Conservation (phyloP, 768 basidiomycete species). For the Psilocybe subaeruginosa region DNA sequence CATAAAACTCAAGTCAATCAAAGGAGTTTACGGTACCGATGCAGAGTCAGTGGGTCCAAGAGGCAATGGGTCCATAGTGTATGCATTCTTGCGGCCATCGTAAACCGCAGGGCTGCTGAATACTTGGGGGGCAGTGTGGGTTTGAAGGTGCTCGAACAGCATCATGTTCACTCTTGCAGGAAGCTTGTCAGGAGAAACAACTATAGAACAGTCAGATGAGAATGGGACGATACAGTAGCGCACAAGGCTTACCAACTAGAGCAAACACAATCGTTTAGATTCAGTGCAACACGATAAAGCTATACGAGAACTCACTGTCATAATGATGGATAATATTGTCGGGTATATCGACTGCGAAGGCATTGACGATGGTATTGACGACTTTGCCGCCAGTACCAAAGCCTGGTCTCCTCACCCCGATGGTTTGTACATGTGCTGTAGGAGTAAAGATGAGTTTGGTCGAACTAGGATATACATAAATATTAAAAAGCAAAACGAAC, state of each 20-base stretch:
- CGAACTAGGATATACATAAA: slow-evolving; percentile 12
- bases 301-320: slow-evolving; percentile 40
- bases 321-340: slow-evolving; percentile 70
- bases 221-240: not conserved
- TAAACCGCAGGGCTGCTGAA: slow-evolving; percentile 74
- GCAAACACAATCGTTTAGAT: not conserved
- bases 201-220: slow-evolving; percentile 16
- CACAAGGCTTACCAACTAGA: slow-evolving; percentile 29
- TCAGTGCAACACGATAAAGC: not conserved
- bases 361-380: slow-evolving; percentile 39
- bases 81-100: slow-evolving; percentile 80
- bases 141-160: slow-evolving; percentile 64
- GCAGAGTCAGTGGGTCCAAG: slow-evolving; percentile 55
- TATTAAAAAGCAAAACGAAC: slow-evolving; percentile 29
- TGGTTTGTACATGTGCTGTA: slow-evolving; percentile 39
- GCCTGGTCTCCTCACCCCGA: slow-evolving; percentile 65
- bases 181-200: slow-evolving; percentile 27
- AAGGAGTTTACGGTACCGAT: slow-evolving; percentile 41
- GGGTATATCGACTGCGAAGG: slow-evolving; percentile 53
- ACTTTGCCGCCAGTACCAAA: slow-evolving; percentile 45
- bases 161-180: slow-evolving; percentile 58
- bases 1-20: not conserved
- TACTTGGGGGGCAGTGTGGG: slow-evolving; percentile 50
- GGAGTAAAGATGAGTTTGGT: slow-evolving; percentile 8
- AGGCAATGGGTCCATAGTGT: slow-evolving; percentile 56